These are phyloP conservation scores for Bathelium albidoporum DNA, from an alignment of 495 filamentous ascomycete genomes.

Conservation along the genomic window DNA sequence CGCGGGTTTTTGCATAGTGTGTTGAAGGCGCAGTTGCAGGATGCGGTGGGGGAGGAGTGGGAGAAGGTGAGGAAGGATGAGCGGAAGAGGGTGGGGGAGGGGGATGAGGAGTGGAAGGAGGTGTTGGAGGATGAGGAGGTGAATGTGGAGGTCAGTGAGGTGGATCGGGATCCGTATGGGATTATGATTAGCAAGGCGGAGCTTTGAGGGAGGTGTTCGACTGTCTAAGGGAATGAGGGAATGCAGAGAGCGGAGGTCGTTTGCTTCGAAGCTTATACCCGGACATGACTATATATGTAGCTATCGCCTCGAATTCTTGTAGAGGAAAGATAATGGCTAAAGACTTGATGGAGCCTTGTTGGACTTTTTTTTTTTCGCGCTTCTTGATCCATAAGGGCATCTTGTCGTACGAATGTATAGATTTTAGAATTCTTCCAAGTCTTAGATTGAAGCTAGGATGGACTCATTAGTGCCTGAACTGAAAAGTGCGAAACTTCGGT, in stretches of 20 bases:
- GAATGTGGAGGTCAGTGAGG: slow-evolving; percentile 62
- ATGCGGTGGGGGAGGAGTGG: slow-evolving; percentile 46
- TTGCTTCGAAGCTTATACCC: background rate
- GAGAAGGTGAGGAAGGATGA: slow-evolving; percentile 34
- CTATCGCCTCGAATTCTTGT: no score
- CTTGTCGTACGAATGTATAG: no score
- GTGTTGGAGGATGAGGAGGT: slow-evolving; percentile 41
- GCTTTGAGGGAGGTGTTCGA: slow-evolving; percentile 8
- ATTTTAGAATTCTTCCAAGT: no score
- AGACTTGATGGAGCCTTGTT: no score
- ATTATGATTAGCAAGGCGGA: slow-evolving; percentile 46
- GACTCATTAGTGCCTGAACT: no score
- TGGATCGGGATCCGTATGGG: slow-evolving; percentile 70
- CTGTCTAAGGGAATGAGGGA: background rate
- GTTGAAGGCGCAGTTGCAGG: slow-evolving; percentile 54
- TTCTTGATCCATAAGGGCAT: no score
- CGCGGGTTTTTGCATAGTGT: slow-evolving; percentile 63
- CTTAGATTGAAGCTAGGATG: no score
- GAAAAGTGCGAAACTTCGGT: no score
- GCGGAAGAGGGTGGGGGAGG: slow-evolving; percentile 26
- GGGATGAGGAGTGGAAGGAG: slow-evolving; percentile 34
- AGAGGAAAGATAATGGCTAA: no score
- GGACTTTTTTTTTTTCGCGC: no score
- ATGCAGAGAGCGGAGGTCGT: background rate
- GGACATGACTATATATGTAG: background rate